These are phyloP conservation scores for Zizania palustris DNA, from an alignment of 202 grass and related monocot species.

Conservation along the genomic window DNA sequence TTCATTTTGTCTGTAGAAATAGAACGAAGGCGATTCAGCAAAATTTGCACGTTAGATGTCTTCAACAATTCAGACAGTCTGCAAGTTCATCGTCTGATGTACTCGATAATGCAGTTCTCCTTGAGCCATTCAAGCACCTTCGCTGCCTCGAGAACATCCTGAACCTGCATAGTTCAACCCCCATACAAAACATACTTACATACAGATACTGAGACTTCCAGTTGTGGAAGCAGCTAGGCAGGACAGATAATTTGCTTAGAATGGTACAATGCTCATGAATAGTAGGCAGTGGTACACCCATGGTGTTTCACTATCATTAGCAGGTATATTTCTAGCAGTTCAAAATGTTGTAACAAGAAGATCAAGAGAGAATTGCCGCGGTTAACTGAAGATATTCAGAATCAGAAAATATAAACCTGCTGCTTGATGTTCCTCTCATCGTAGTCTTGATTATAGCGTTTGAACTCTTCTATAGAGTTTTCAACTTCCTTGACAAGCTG, in stretches of 20 bases:
- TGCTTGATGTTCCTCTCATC: conserved; percentile 78
- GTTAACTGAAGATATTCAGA: conserved; percentile 17
- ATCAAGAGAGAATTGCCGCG: background rate
- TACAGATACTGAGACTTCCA: background rate
- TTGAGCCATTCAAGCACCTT: conserved; percentile 94
- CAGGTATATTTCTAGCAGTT: background rate
- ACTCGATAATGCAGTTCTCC: conserved; percentile 75
- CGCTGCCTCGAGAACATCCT: conserved; percentile 82
- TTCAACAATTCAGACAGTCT: conserved; percentile 15
- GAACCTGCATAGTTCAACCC: conserved; percentile 52
- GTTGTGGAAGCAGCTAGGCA: background rate
- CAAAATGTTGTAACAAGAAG: background rate
- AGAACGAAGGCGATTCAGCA: conserved; percentile 8
- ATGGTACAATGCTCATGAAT: background rate
- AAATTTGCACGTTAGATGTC: conserved; percentile 35
- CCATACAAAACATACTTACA: background rate
- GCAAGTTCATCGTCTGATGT: conserved; percentile 53
- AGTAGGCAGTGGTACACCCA: background rate
- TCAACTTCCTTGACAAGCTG: conserved; percentile 89
- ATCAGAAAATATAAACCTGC: conserved; percentile 60
- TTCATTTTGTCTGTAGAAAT: conserved; percentile 5
- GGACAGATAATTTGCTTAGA: background rate
- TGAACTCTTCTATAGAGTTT: conserved; percentile 77
- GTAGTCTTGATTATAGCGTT: conserved; percentile 88
- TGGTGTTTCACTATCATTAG: background rate